These are phyloP conservation scores for Dioscorea zingiberensis DNA, from an alignment of 106 monocot species.

Conservation along the genomic window DNA sequence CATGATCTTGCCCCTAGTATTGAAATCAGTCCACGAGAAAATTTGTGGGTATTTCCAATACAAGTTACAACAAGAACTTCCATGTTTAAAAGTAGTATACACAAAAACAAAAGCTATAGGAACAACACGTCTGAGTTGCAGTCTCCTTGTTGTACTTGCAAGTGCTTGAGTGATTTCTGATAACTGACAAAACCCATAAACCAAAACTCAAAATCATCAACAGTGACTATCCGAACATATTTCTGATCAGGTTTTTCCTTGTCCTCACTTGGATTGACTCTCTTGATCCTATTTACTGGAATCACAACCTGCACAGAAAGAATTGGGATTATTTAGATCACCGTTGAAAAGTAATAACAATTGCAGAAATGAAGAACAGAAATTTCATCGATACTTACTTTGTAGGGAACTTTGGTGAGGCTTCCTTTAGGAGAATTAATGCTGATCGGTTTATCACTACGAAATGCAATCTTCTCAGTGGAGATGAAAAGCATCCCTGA, in stretches of 20 bases:
- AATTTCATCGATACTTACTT: slow-evolving; percentile 1
- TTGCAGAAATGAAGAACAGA: too few relatives aligned
- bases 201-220: slow-evolving; percentile 60
- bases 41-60: too few relatives aligned
- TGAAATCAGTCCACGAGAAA: too few relatives aligned
- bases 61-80: too few relatives aligned
- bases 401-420: slow-evolving; percentile 18
- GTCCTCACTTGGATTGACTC: slow-evolving; percentile 30
- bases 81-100: too few relatives aligned
- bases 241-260: slow-evolving; percentile 40
- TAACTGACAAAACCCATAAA: slow-evolving; percentile 57
- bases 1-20: too few relatives aligned
- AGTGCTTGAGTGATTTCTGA: slow-evolving; percentile 37
- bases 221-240: slow-evolving; percentile 56
- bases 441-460: slow-evolving; percentile 13
- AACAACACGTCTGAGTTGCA: not conserved
- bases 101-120: too few relatives aligned
- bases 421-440: slow-evolving; percentile 23
- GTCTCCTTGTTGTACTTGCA: slow-evolving; percentile 11
- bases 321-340: too few relatives aligned
- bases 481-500: slow-evolving; percentile 31
- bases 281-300: slow-evolving; percentile 38
- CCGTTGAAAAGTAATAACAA: too few relatives aligned
- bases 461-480: slow-evolving; percentile 27
- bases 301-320: slow-evolving; percentile 35